phyloP scores from a whole-genome alignment of 225 moss, liverwort and hornwort genomes.

The Thuidium tamariscinum region DNA sequence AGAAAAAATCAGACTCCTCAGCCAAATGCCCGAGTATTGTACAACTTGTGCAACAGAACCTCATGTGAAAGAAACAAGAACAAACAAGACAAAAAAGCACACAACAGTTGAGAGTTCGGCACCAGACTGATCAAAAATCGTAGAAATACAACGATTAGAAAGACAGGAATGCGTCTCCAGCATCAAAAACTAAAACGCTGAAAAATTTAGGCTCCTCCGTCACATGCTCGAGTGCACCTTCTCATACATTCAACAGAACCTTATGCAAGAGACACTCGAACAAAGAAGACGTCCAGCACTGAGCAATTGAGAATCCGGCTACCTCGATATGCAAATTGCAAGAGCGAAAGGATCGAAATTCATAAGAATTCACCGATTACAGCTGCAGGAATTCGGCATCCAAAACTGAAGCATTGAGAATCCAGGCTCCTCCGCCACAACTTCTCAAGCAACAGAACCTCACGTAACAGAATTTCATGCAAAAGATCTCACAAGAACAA shows the following conservation, averaged over 20 bases:
- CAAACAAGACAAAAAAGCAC: background rate
- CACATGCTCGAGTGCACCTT: slow-evolving; percentile 33
- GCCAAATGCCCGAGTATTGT: background rate
- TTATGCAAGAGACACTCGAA: background rate
- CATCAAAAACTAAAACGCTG: slow-evolving; percentile 58
- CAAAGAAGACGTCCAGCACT: background rate
- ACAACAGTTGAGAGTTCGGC: background rate
- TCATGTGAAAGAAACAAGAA: background rate
- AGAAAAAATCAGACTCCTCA: background rate
- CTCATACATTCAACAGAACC: background rate
- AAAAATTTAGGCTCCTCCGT: slow-evolving; percentile 41
- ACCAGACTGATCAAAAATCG: background rate
- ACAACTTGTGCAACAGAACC: background rate
- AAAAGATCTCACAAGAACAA: background rate
- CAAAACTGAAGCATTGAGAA: background rate
- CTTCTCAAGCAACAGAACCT: background rate
- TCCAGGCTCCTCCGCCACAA: background rate
- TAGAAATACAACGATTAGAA: background rate
- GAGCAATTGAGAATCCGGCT: background rate
- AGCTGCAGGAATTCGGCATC: background rate
- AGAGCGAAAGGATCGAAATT: background rate
- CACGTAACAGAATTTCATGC: background rate
- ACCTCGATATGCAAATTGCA: background rate
- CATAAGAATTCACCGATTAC: background rate
- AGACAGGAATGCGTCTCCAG: background rate